Evolutionary conservation across 1,139 yeast species (phyloP), one percentile per base, ranked within the genome.

Genomic region (Hyphopichia pseudoburtonii): DNA sequence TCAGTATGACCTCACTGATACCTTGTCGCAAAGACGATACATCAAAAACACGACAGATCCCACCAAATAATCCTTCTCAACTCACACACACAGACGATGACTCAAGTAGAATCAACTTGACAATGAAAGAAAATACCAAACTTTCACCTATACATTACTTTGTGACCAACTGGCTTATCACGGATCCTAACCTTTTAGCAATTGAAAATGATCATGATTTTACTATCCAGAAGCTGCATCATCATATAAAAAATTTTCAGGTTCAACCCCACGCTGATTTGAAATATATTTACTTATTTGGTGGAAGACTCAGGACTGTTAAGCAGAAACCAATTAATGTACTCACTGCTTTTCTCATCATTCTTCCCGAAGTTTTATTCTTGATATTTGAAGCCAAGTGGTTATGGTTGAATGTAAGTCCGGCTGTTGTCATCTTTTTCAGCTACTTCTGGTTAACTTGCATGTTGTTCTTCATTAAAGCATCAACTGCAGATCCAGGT

Each of bases 401-500:
- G 83, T 47, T 63, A 4, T 82, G 88, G 87, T 55, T 65, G 33
- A 47, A 76, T 34, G 57, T 80, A 2, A 73, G 78, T 32, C 86
- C 87, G 0, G 77, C 80, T 0, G 55, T 76, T 11, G 82, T 81
- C 6, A 63, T 85, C 0, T 39, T 81, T 2, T 81, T 81, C 46
- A 59, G 74, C 14, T 86, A 86, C 51, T 50, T 75, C 25, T 82
- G 86, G 84, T 32, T 68, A 3, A 48, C 79, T 32, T 54, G 78
- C 1, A 15, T 77, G 1, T 37, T 57, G 5, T 72, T 79, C 36
- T 80, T 80, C 45, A 42, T 80, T 5, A 71, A 64, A 42, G 81
- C 84, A 0, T 70, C 85, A 0, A 65, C 78, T 1, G 60, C 75
- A 9, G 95, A 86, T 50, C 87, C 95, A 0, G 95, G 95, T 1